Evolutionary conservation across 768 basidiomycete species (phyloP).

Genomic region (Phylloporus sp.): DNA sequence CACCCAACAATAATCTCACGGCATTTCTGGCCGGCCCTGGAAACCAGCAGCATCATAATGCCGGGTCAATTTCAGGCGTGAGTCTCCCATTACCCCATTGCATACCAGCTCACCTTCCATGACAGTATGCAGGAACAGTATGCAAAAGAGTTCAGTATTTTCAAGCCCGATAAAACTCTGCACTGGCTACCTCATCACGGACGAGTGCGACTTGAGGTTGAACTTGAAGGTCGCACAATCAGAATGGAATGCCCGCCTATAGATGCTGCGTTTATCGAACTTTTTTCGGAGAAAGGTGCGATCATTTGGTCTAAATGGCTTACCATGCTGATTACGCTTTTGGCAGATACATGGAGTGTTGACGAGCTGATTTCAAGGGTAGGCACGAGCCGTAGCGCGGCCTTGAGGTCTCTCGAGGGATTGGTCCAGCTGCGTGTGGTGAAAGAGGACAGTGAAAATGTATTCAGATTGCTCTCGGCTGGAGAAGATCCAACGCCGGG

Average conservation of each 20-base stretch:
- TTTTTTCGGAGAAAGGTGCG: slow-evolving; percentile 69
- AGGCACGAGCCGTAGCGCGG: slow-evolving; percentile 56
- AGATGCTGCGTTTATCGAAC: slow-evolving; percentile 86
- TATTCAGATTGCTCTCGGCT: slow-evolving; percentile 62
- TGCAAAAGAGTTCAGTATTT: slow-evolving; percentile 65
- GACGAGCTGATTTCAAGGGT: slow-evolving; percentile 63
- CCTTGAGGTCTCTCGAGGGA: slow-evolving; percentile 69
- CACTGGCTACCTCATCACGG: slow-evolving; percentile 89
- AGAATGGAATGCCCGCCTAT: slow-evolving; percentile 76
- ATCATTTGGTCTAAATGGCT: not conserved
- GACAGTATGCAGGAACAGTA: slow-evolving; percentile 71
- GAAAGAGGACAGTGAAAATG: slow-evolving; percentile 56
- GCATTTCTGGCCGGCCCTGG: slow-evolving; percentile 91
- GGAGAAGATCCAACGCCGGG: slow-evolving; percentile 42
- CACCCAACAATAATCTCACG: slow-evolving; percentile 90
- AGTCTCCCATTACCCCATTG: slow-evolving; percentile 19
- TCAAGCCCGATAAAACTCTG: slow-evolving; percentile 91
- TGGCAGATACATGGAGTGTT: slow-evolving; percentile 61
- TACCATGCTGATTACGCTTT: not conserved
- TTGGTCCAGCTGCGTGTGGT: slow-evolving; percentile 84
- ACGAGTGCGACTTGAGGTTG: slow-evolving; percentile 71
- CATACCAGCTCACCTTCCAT: slow-evolving; percentile 2
- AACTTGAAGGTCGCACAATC: slow-evolving; percentile 75
- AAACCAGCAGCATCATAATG: slow-evolving; percentile 67
- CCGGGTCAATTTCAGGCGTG: slow-evolving; percentile 83